Percentiles rank a stretch among this genome's conserved stretches.
Evolutionary conservation across 2,329 filamentous ascomycete genomes (phyloP).

Genomic region (Purpureocillium takamizusanense): DNA sequence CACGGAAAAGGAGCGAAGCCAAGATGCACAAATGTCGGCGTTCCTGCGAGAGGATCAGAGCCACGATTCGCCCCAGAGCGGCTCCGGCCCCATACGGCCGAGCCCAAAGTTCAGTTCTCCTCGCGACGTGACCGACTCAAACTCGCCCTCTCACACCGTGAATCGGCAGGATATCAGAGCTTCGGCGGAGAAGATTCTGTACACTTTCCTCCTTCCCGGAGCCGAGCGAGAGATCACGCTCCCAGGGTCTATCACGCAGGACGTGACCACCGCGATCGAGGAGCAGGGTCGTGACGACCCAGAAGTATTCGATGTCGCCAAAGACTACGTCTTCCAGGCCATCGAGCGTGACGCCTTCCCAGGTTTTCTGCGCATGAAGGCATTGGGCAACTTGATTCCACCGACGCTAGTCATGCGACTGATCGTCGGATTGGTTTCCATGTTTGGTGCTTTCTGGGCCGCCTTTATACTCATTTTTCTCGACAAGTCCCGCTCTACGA

Average conservation of each 20-base stretch:
- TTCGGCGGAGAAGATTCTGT: slow-evolving; percentile 97
- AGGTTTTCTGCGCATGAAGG: slow-evolving; percentile 89
- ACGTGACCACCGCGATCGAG: slow-evolving; percentile 83
- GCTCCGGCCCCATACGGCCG: slow-evolving; percentile 32
- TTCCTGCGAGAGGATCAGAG: slow-evolving; percentile 65
- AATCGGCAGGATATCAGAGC: slow-evolving; percentile 83
- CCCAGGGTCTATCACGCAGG: slow-evolving; percentile 74
- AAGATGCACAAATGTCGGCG: slow-evolving; percentile 84
- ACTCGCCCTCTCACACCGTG: slow-evolving; percentile 75
- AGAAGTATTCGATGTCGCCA: slow-evolving; percentile 92
- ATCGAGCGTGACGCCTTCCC: slow-evolving; percentile 99
- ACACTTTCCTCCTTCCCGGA: slow-evolving; percentile 90
- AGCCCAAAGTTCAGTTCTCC: slow-evolving; percentile 53
- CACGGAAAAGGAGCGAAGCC: slow-evolving; percentile 63
- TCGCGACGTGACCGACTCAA: slow-evolving; percentile 61
- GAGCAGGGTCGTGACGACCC: slow-evolving; percentile 88
- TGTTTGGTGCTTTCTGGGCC: slow-evolving; percentile 92
- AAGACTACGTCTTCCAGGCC: slow-evolving; percentile 98
- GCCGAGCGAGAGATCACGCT: slow-evolving; percentile 94
- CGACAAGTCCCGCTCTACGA: slow-evolving; percentile 60
- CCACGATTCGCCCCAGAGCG: slow-evolving; percentile 47
- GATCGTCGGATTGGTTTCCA: slow-evolving; percentile 68
- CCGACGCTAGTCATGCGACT: slow-evolving; percentile 79
- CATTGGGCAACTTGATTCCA: slow-evolving; percentile 89
- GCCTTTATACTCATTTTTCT: slow-evolving; percentile 91